Conservation (phyloP, 306 rosid species). For the Potentilla sterilis region DNA sequence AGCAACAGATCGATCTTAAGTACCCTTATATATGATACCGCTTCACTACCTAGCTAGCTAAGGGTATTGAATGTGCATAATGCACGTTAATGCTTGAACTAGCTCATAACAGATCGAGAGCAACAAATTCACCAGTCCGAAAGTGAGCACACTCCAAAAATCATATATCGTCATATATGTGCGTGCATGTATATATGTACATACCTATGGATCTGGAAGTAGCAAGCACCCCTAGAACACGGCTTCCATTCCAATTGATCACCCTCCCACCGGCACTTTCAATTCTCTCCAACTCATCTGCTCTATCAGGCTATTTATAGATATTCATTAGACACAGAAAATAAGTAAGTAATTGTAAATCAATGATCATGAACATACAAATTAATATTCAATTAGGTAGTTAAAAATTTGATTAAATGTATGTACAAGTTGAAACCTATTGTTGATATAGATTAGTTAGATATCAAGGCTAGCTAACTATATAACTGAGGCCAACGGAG, state of each 20-base stretch:
- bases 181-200: no score
- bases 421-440: not conserved
- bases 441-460: not conserved
- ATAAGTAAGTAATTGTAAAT: not conserved
- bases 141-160: not conserved
- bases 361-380: not conserved
- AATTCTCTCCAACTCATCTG: conserved; percentile 86
- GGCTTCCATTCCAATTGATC: conserved; percentile 86
- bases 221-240: conserved; percentile 88
- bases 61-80: not conserved
- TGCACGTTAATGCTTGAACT: not conserved
- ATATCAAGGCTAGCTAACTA: not conserved
- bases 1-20: not conserved
- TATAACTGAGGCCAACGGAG: not conserved
- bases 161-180: not conserved
- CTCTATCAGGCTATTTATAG: conserved; percentile 56
- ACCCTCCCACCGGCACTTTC: conserved; percentile 93
- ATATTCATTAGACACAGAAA: not conserved
- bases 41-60: not conserved
- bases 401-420: not conserved
- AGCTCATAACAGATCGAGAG: no score
- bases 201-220: conserved; percentile 92
- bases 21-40: not conserved
- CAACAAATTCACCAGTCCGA: not conserved
- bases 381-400: not conserved